These are phyloP conservation scores for Zancudomyces culisetae DNA, from an alignment of 371 early-diverging fungal genomes.

Conservation along the genomic window DNA sequence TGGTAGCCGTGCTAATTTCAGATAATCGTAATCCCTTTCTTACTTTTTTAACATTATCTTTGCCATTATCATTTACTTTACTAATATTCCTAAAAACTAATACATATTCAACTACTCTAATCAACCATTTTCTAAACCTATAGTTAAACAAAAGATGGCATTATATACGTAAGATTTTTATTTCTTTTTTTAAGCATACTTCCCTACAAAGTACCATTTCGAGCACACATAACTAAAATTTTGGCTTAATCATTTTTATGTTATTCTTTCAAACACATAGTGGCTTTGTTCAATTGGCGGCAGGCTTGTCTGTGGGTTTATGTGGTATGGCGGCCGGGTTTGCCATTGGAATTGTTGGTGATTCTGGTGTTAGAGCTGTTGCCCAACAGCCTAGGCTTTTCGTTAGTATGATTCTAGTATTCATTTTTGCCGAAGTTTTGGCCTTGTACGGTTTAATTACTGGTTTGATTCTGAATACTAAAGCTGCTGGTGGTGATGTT, in stretches of 20 bases:
- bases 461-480: slow-evolving; percentile 42
- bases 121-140: too few relatives aligned
- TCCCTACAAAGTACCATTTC: neutral
- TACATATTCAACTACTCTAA: too few relatives aligned
- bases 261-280: too few relatives aligned
- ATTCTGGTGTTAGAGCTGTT: slow-evolving; percentile 65
- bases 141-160: slow-evolving; percentile 31
- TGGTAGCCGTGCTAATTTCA: slow-evolving; percentile 63
- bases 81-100: too few relatives aligned
- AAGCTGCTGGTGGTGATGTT: slow-evolving; percentile 21
- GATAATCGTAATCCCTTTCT: slow-evolving; percentile 33
- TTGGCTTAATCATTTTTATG: neutral
- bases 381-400: slow-evolving; percentile 66
- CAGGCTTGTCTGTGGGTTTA: slow-evolving; percentile 70
- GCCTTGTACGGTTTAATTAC: slow-evolving; percentile 80
- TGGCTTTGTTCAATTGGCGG: slow-evolving; percentile 67
- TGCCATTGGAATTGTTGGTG: slow-evolving; percentile 81
- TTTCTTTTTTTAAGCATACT: slow-evolving; percentile 4
- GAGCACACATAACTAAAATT: neutral
- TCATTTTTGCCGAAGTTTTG: slow-evolving; percentile 87
- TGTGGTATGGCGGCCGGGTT: slow-evolving; percentile 78
- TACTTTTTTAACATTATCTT: neutral
- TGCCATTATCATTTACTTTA: slow-evolving; percentile 13
- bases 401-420: slow-evolving; percentile 66
- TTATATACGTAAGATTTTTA: slow-evolving; percentile 20